Evolutionary conservation across 768 basidiomycete genomes (phyloP).

Genomic region (Chalciporus chontae): DNA sequence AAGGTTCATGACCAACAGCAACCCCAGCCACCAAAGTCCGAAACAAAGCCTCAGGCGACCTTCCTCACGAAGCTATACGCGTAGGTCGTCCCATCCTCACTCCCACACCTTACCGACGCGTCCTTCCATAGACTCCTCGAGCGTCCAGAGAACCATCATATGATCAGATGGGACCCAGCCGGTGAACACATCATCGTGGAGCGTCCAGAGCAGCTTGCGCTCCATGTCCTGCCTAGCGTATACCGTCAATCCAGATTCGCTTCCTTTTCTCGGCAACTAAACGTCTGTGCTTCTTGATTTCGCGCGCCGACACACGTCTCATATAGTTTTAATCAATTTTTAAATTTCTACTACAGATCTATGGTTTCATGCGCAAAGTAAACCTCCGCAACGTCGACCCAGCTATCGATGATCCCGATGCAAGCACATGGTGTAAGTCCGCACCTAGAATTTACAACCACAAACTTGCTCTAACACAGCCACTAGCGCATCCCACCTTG

Average conservation of each 20-base stretch:
- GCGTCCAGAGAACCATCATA: slow-evolving; percentile 89
- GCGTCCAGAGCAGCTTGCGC: slow-evolving; percentile 86
- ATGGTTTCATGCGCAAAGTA: slow-evolving; percentile 98
- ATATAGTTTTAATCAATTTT: slow-evolving; percentile 21
- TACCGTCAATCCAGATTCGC: slow-evolving; percentile 97
- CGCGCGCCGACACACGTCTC: slow-evolving; percentile 19
- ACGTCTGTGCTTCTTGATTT: slow-evolving; percentile 57
- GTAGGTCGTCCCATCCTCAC: slow-evolving; percentile 46
- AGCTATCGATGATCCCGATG: slow-evolving; percentile 93
- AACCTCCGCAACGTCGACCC: slow-evolving; percentile 94
- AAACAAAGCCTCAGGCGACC: slow-evolving; percentile 86
- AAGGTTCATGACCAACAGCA: slow-evolving; percentile 40
- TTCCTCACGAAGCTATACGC: slow-evolving; percentile 96
- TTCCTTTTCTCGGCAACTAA: slow-evolving; percentile 95
- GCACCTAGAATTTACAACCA: slow-evolving; percentile 8
- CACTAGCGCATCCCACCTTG: slow-evolving; percentile 82
- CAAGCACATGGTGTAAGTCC: slow-evolving; percentile 91
- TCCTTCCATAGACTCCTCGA: slow-evolving; percentile 65
- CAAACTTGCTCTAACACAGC: slow-evolving; percentile 21
- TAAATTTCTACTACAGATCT: slow-evolving; percentile 59
- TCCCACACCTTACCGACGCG: slow-evolving; percentile 16
- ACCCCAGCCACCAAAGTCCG: slow-evolving; percentile 58
- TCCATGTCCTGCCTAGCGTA: slow-evolving; percentile 89
- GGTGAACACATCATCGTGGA: slow-evolving; percentile 97
- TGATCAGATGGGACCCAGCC: slow-evolving; percentile 94